These are phyloP conservation scores for Scopulariopsis brevicaulis DNA, from an alignment of 2,329 filamentous ascomycete genomes.

Conservation along the genomic window DNA sequence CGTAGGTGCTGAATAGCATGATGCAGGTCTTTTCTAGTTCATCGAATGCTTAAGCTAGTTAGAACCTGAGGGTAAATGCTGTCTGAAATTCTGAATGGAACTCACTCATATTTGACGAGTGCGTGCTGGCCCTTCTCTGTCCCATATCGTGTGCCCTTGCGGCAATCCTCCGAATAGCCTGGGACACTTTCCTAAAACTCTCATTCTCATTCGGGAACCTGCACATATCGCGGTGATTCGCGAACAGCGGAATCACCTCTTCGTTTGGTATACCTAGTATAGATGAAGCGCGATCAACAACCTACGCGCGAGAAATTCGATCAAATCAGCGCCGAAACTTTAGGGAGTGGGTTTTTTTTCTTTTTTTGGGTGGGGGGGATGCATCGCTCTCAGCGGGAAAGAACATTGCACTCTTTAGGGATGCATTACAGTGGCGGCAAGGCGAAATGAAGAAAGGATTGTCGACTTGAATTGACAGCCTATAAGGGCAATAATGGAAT, in stretches of 20 bases:
- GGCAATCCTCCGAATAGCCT: conserved; percentile 10
- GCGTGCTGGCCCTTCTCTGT: conserved; percentile 1
- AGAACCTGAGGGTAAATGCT: neutral
- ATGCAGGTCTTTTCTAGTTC: conserved; percentile 20
- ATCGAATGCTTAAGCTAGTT: conserved; percentile 15
- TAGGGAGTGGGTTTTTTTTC: no score
- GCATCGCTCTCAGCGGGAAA: neutral
- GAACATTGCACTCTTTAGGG: neutral
- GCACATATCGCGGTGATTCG: conserved; percentile 15
- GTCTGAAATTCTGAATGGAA: neutral
- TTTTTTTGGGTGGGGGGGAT: no score
- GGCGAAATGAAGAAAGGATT: neutral
- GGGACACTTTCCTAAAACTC: conserved; percentile 10
- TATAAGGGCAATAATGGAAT: neutral
- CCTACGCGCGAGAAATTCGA: conserved; percentile 6
- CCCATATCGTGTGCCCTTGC: neutral
- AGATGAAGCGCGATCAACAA: conserved; percentile 16
- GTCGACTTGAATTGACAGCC: neutral
- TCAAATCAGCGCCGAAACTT: neutral
- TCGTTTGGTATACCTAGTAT: conserved; percentile 11
- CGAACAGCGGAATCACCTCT: conserved; percentile 11
- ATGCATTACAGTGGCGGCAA: no score
- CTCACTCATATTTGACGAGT: conserved; percentile 5
- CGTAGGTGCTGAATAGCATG: conserved; percentile 16
- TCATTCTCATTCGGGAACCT: conserved; percentile 11